phyloP scores from a whole-genome alignment of 1,284 basidiomycete species.

The Leucoagaricus sp. region DNA sequence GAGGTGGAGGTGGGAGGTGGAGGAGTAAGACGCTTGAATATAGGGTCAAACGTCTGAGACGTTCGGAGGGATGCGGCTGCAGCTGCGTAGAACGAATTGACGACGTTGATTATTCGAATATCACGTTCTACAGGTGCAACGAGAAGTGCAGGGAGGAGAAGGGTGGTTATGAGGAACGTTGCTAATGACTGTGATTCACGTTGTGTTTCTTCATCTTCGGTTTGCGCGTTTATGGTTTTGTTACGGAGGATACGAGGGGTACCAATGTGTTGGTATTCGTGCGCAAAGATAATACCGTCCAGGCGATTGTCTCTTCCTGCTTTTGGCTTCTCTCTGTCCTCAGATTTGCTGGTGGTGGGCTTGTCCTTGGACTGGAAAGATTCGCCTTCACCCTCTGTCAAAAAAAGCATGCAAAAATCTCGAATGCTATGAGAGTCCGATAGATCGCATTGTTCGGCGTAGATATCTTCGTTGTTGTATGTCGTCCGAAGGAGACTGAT shows the following conservation, averaged over 20 bases:
- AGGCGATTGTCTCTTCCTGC: slow-evolving; percentile 50
- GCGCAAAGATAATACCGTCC: slow-evolving; percentile 71
- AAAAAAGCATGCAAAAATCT: slow-evolving; percentile 65
- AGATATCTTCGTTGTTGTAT: slow-evolving; percentile 74
- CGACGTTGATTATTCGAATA: slow-evolving; percentile 78
- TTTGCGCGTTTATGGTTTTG: neutral
- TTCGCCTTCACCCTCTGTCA: slow-evolving; percentile 39
- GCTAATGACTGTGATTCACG: slow-evolving; percentile 55
- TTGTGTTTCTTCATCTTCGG: slow-evolving; percentile 31
- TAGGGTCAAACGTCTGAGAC: slow-evolving; percentile 13
- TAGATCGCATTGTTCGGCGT: slow-evolving; percentile 73
- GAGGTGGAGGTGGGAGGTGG: too few relatives aligned
- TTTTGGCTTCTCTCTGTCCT: neutral
- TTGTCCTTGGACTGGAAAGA: neutral
- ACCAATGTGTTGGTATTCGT: slow-evolving; percentile 72
- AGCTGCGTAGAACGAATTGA: slow-evolving; percentile 86
- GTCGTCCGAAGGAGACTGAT: slow-evolving; percentile 63
- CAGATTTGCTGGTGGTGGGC: too few relatives aligned
- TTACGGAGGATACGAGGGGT: neutral
- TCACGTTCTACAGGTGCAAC: slow-evolving; percentile 81
- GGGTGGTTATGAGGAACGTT: slow-evolving; percentile 78
- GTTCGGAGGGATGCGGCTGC: slow-evolving; percentile 37
- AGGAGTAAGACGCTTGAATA: slow-evolving; percentile 35
- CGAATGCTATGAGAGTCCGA: slow-evolving; percentile 62
- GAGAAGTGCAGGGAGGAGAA: slow-evolving; percentile 76